Base-by-base conservation (phyloP, 306 rosid species). In the Macrotyloma uniflorum region DNA sequence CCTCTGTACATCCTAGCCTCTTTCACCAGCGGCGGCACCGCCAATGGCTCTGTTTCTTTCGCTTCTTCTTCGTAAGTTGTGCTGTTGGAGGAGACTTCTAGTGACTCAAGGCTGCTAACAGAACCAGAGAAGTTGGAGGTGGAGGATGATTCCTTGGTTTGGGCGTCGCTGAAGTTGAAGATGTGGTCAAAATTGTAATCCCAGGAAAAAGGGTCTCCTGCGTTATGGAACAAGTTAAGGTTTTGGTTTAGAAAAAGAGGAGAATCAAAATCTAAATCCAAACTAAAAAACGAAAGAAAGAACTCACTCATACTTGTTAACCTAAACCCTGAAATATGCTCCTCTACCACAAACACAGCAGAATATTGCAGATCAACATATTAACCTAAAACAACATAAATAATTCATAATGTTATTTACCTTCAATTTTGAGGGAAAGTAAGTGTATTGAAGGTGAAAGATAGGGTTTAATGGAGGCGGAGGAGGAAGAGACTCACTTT, bases 181-280 rank as follows among this genome's bases (percentile, higher is more conserved):
- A 73, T 3, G 11, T 83, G 30, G 2, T 79, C 36, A 4, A 66
- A 61, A 32, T 82, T 36, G 33, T 66, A 36, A 5, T 82, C 87
- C 85, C 85, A 76, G 1, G 78, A 79, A 8, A 58, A 75, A 5
- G 64, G n/a, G 9, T 67, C 58, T 13, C 16, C 55, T 0, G 78
- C 68, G 26, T 73, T 61, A 67, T 66, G 33, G 68, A 77, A 80
- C n/a, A 5, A 63, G 16, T 51, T 51, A 19, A 33, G 80, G 43
- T 61, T 69, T 24, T 78, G 80, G 74, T 67, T 75, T 15, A 71
- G 67, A 66, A 57, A 71, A 32, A 71, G 8, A 49, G 30, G 46
- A 9, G 74, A 77, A 80, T 80, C 83, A 15, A 77, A 83, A 68
- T 80, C 83, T 15, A 77, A 83, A 83, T 86, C 83, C 83, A 86